phyloP scores from a whole-genome alignment of 164 flowering plant genomes.

The Buxus sempervirens region DNA sequence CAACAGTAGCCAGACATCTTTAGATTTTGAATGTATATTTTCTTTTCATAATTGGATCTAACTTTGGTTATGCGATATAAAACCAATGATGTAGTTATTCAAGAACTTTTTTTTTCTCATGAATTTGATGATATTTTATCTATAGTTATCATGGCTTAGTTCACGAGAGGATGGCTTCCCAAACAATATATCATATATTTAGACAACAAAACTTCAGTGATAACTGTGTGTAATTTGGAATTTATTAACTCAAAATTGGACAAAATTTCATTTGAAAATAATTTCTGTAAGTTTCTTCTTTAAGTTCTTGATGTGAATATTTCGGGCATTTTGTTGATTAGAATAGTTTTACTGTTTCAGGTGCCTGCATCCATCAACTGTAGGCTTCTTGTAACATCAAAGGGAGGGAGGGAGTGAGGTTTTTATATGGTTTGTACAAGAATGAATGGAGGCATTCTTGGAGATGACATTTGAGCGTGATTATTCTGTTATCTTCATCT shows the following conservation, averaged over 20 bases:
- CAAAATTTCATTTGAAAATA: not conserved
- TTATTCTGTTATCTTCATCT: not conserved
- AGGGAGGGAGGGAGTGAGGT: slow-evolving; percentile 81
- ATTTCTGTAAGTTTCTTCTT: not conserved
- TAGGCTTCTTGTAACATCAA: slow-evolving; percentile 86
- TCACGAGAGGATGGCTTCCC: not conserved
- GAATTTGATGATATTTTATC: not conserved
- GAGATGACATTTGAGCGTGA: slow-evolving; percentile 90
- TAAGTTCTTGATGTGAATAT: not conserved
- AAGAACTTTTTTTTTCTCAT: not conserved
- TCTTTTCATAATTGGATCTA: too few species aligned
- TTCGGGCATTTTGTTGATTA: not conserved
- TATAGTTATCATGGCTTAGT: not conserved
- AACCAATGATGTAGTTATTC: too few species aligned
- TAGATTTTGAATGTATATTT: too few species aligned
- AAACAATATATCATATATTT: not conserved
- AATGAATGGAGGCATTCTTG: slow-evolving; percentile 92
- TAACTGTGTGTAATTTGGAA: too few species aligned
- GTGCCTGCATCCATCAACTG: slow-evolving; percentile 94
- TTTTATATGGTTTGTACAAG: slow-evolving; percentile 70
- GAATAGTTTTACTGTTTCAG: slow-evolving; percentile 30
- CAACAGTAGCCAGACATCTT: too few species aligned
- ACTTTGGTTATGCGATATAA: too few species aligned
- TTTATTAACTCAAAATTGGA: not conserved
- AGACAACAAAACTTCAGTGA: not conserved